phyloP scores from a whole-genome alignment of 345 rosid genomes.

The Populus alba region DNA sequence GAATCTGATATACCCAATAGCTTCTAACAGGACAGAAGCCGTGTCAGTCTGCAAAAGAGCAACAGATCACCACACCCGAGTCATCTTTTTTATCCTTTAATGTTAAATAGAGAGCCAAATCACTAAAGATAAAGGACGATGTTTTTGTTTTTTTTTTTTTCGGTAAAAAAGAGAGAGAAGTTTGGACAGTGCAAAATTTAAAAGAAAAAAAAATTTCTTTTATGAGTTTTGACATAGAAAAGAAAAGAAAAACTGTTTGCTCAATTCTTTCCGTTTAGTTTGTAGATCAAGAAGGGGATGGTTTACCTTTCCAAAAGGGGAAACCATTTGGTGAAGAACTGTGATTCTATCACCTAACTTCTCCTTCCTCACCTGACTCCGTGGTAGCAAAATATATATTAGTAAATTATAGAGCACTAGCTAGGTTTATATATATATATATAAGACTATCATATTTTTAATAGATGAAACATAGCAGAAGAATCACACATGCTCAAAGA shows the following conservation, averaged over 20 bases:
- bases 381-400: neutral
- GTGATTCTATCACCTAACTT: slow-evolving; percentile 83
- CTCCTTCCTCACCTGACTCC: slow-evolving; percentile 77
- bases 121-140: slow-evolving; percentile 5
- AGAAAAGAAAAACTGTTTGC: neutral
- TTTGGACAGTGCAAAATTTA: neutral
- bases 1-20: slow-evolving; percentile 99
- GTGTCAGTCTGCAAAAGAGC: slow-evolving; percentile 97
- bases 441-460: neutral
- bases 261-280: neutral
- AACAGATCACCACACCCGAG: slow-evolving; percentile 38
- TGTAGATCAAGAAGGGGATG: neutral
- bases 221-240: slow-evolving; percentile 9
- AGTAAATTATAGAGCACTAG: slow-evolving; percentile 2
- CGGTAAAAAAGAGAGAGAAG: neutral
- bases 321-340: slow-evolving; percentile 93
- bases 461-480: slow-evolving; percentile 25
- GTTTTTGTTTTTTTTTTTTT: too few relatives aligned
- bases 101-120: slow-evolving; percentile 18
- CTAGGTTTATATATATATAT: neutral
- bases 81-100: slow-evolving; percentile 24
- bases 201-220: slow-evolving; percentile 1
- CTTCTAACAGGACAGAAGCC: slow-evolving; percentile 97
- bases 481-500: slow-evolving; percentile 50
- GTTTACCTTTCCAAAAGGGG: slow-evolving; percentile 92